Base-by-base conservation (phyloP, 2,329 filamentous ascomycete genomes). In the Ilyonectria robusta region DNA sequence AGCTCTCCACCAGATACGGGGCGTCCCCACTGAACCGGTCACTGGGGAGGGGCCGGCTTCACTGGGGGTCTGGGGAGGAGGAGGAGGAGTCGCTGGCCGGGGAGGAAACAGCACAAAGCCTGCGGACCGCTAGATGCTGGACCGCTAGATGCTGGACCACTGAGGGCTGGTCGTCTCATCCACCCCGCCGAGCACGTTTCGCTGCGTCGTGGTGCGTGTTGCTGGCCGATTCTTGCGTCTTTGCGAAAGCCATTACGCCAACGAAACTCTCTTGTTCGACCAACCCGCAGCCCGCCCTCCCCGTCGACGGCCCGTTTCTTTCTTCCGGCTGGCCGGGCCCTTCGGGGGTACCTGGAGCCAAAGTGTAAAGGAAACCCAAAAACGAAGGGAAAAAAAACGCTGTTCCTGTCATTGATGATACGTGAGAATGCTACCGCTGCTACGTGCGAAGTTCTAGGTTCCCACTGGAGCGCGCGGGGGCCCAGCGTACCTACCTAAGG, bases 121-220 rank as follows among this genome's bases (percentile, higher is more conserved):
- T 42, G 21, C 44, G 44, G 44, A 47, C 19, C 19, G 33, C 21
- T 57, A 50, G 46, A 6, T 19, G 51, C 35, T 47, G 46, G 47
- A 21, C 11, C 44, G 7, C 19, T 29, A 21, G 21, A 6, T 19
- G 51, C 35, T 47, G 46, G 47, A 21, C 11, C 44, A 15, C 19
- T 29, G 26, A 15, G 4, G 35, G 19, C 47, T 51, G 42, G 56
- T 70, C 57, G 55, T 75, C 66, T 68, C 72, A 73, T 76, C 72
- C 74, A 76, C 68, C 70, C 67, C 62, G 57, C 62, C 42, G 60
- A 70, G 74, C 73, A 76, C 74, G 74, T 76, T 76, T 73, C 57
- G 57, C 40, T 15, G 35, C 55, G 44, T 63, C 17, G 70, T 54
- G 58, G 63, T 70, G 40, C 70, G 66, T 70, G 23, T 73, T 74